These are phyloP conservation scores for Mortierella sp. DNA, from an alignment of 371 early-diverging fungal genomes.

Conservation along the genomic window DNA sequence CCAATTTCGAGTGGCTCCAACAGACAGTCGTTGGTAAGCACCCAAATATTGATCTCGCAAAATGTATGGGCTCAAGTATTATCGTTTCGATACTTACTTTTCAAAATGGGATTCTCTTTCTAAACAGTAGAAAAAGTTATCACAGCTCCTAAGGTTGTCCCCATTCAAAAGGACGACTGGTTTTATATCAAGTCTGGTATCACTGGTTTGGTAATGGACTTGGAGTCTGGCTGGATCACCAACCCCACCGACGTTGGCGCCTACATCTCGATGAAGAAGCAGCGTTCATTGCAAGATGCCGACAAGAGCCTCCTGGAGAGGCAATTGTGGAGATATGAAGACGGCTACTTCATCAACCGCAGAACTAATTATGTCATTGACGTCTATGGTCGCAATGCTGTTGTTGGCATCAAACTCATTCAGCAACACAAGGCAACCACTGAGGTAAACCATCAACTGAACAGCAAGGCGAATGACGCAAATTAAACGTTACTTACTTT, in stretches of 20 bases:
- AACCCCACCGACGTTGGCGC: conserved; percentile 50
- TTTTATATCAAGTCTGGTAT: conserved; percentile 51
- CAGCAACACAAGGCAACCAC: conserved; percentile 45
- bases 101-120: background rate
- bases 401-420: conserved; percentile 49
- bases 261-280: conserved; percentile 56
- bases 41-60: background rate
- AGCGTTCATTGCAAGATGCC: conserved; percentile 41
- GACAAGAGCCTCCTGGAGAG: conserved; percentile 46
- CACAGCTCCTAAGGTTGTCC: conserved; percentile 24
- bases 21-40: conserved; percentile 14
- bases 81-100: background rate
- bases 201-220: conserved; percentile 47
- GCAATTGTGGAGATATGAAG: conserved; percentile 69
- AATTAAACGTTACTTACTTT: background rate
- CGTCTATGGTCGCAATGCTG: conserved; percentile 50
- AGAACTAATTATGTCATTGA: conserved; percentile 68
- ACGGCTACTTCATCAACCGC: conserved; percentile 66
- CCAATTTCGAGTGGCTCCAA: conserved; percentile 38
- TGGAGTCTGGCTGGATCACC: conserved; percentile 56
- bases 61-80: background rate
- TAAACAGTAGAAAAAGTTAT: conserved; percentile 5
- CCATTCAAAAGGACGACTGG: conserved; percentile 44
- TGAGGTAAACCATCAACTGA: conserved; percentile 18
- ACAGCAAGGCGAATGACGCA: background rate